Evolutionary conservation across 352 stramenopile species (phyloP), one percentile per base, ranked within the genome.

Genomic region (Phytopythium cucurbitacearum): DNA sequence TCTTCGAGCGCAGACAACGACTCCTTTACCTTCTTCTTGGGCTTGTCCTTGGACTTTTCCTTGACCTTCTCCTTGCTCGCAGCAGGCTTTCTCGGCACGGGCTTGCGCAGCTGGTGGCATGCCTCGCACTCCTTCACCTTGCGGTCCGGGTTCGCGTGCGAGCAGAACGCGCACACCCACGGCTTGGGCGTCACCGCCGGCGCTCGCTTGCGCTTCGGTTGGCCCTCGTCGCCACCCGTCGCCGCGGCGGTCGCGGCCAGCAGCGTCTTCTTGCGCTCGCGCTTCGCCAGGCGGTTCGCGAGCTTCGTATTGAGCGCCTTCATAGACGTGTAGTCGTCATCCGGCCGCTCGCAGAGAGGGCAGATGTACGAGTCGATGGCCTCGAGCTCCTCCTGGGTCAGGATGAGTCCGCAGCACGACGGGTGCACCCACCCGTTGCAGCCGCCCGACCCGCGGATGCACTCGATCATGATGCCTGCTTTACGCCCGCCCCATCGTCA

Each of bases 361-460:
- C 85, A 95, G 41, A 95, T 78, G 65, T 94, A 95, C 53, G 71
- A 77, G 58, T 91, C 78, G 44, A 95, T 73, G 37, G 76, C 77
- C 60, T 95, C 83, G 5, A 94, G 70, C 62, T 97, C 87, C 51
- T 94, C 71, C 51, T 87, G 72, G 33, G 85, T 92, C 53, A 97
- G 62, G 36, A 91, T 64, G 13, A 97, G 79, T 10, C 86, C 86
- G 54, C 87, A 96, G 60, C 89, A 97, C 51, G 59, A 62, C 37
- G 88, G 89, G 51, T 97, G 89, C 37, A 96, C 91, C 86, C 86
- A 97, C 53, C 89, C 87, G 46, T 96, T 91, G 66, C 89, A 97
- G 57, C 89, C 89, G 50, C 84, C 87, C 15, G 71, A 81, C 60
- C 88, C 88, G 59, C 88, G 85, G 56, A 91, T 96, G 70, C 89